These are phyloP conservation scores for Chlorella sp. DNA, from an alignment of 139 green algal genomes.

Conservation along the genomic window DNA sequence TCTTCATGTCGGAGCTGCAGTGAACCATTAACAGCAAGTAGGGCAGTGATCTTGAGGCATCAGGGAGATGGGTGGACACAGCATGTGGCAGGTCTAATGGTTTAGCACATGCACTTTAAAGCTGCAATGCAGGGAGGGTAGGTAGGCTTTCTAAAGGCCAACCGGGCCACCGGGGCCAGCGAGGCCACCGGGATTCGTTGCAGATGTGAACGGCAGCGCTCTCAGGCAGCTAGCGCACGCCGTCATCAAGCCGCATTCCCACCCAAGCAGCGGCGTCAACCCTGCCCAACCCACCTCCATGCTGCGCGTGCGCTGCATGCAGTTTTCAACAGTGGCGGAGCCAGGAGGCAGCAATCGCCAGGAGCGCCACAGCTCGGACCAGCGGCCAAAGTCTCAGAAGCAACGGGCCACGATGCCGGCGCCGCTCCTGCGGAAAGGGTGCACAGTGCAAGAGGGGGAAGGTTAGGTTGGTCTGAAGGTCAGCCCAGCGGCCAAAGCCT, in stretches of 20 bases:
- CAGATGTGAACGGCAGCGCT: too few species aligned
- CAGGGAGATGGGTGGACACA: too few species aligned
- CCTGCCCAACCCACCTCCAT: too few species aligned
- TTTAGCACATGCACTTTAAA: too few species aligned
- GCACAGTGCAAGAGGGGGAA: too few species aligned
- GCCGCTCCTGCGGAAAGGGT: conserved; percentile 34
- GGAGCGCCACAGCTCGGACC: conserved; percentile 73
- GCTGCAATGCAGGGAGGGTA: conserved; percentile 93
- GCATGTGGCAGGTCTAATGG: conserved; percentile 86
- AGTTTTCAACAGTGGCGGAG: conserved; percentile 40
- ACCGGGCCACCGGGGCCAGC: too few species aligned
- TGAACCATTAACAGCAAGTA: conserved; percentile 28
- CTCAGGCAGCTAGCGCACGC: too few species aligned
- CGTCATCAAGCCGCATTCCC: too few species aligned
- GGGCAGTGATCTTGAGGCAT: too few species aligned
- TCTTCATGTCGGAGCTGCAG: conserved; percentile 82
- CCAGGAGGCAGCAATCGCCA: conserved; percentile 59
- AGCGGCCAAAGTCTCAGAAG: conserved; percentile 89
- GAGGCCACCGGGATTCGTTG: too few species aligned
- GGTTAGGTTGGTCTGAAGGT: too few species aligned
- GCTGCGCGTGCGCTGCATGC: conserved; percentile 24
- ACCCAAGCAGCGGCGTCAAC: too few species aligned
- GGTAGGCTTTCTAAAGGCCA: conserved; percentile 83
- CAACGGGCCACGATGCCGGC: conserved; percentile 40
- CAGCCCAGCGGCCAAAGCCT: conserved; percentile 88